Conservation (phyloP, 2,329 filamentous ascomycete genomes). For the Chaetomium strumarium region DNA sequence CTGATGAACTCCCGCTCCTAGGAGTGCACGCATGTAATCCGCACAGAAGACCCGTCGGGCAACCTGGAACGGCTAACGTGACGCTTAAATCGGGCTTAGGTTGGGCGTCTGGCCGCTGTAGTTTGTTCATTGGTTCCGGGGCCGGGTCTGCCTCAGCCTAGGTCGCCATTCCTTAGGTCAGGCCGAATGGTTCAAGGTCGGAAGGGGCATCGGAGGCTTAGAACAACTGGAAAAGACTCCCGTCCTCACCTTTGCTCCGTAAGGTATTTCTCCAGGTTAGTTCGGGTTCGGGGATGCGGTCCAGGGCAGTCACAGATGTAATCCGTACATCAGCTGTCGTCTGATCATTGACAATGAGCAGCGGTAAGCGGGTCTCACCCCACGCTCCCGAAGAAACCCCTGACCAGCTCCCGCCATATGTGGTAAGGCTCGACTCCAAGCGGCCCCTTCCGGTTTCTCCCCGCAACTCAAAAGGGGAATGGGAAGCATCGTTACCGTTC, state of each 20-base stretch:
- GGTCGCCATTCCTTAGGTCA: background rate
- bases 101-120: slow-evolving; percentile 1
- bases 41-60: background rate
- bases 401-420: background rate
- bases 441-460: background rate
- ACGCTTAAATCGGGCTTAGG: background rate
- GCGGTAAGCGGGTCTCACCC: slow-evolving; percentile 2
- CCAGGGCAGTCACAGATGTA: no score
- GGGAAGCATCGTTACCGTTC: no score
- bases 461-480: background rate
- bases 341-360: background rate
- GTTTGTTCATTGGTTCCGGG: background rate
- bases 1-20: no score
- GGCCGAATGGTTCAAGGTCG: background rate
- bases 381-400: background rate
- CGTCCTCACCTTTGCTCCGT: no score
- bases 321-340: no score
- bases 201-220: background rate
- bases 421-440: background rate
- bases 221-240: no score
- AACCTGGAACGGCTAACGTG: background rate
- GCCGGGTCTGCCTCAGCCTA: no score
- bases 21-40: no score
- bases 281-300: background rate
- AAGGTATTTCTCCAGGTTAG: background rate